A percentile compares a stretch with the other conserved stretches of the same genome.
phyloP scores from a whole-genome alignment of 2,329 filamentous ascomycete species.

The Zasmidium cellare region DNA sequence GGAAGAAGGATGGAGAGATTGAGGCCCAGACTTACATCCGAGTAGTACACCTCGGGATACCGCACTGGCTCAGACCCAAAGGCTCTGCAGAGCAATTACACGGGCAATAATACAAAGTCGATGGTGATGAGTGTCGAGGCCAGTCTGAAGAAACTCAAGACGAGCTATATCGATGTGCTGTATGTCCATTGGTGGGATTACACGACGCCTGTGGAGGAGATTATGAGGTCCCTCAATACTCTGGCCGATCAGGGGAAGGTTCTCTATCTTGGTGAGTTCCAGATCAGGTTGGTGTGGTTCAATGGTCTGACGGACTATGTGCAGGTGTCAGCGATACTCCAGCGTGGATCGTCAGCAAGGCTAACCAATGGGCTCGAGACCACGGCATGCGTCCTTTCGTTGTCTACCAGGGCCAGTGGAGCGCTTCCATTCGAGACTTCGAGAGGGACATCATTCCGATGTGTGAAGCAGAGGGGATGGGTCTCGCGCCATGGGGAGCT shows the following conservation, averaged over 20 bases:
- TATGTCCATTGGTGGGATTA: slow-evolving; percentile 36
- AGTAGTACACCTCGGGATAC: slow-evolving; percentile 31
- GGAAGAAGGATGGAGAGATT: background rate
- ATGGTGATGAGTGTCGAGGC: slow-evolving; percentile 51
- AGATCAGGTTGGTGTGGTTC: background rate
- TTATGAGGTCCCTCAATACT: slow-evolving; percentile 68
- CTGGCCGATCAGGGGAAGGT: slow-evolving; percentile 63
- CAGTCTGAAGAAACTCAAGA: slow-evolving; percentile 56
- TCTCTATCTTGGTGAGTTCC: slow-evolving; percentile 57
- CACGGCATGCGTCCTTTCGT: slow-evolving; percentile 69
- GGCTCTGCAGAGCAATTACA: slow-evolving; percentile 48
- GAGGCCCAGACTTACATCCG: background rate
- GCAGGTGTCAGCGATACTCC: slow-evolving; percentile 61
- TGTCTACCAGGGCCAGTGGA: slow-evolving; percentile 66
- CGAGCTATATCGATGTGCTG: slow-evolving; percentile 65
- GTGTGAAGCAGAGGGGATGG: slow-evolving; percentile 61
- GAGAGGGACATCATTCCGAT: slow-evolving; percentile 60
- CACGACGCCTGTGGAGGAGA: slow-evolving; percentile 55
- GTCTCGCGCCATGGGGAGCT: slow-evolving; percentile 55
- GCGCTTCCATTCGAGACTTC: slow-evolving; percentile 46
- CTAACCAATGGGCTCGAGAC: slow-evolving; percentile 58
- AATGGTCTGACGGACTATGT: too few species aligned
- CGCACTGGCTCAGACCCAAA: slow-evolving; percentile 25
- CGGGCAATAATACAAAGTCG: slow-evolving; percentile 64
- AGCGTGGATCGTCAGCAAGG: slow-evolving; percentile 54